These are phyloP conservation scores for Flaveria bidentis DNA, from an alignment of 129 eudicot genomes.

Conservation along the genomic window DNA sequence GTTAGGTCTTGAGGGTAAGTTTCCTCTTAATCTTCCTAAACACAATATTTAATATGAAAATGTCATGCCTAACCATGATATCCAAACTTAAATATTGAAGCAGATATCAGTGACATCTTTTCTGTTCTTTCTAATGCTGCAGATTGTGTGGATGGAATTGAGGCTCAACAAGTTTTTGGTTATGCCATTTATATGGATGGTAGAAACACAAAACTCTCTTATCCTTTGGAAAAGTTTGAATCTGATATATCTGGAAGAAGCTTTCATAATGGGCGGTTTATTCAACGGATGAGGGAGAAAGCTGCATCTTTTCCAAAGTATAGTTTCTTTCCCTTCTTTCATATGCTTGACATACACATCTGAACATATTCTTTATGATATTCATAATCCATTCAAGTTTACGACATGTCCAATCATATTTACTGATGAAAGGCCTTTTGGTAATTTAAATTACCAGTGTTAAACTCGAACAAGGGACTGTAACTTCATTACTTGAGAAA, in stretches of 20 bases:
- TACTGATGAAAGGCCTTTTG: neutral
- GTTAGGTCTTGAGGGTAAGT: conserved; percentile 76
- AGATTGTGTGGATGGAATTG: conserved; percentile 59
- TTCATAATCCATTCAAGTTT: too few relatives aligned
- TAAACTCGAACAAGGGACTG: conserved; percentile 43
- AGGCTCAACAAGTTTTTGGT: conserved; percentile 55
- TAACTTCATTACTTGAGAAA: conserved; percentile 32
- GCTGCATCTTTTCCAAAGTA: conserved; percentile 59
- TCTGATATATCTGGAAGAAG: conserved; percentile 51
- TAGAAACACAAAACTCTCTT: conserved; percentile 46
- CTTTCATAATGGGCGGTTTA: conserved; percentile 55
- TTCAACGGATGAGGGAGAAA: conserved; percentile 53
- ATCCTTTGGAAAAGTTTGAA: conserved; percentile 50
- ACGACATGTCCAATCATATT: neutral
- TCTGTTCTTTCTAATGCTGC: conserved; percentile 13
- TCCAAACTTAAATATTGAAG: conserved; percentile 3
- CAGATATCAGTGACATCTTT: neutral
- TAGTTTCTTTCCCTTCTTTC: conserved; percentile 3
- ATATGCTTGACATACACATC: neutral
- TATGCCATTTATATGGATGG: conserved; percentile 62
- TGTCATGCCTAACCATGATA: neutral
- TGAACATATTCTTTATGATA: neutral
- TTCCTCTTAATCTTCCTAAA: neutral
- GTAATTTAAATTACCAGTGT: conserved; percentile 15
- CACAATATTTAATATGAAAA: conserved; percentile 1